Base-by-base conservation (phyloP, 2,329 filamentous ascomycete genomes). In the Calonectria ilicicola region DNA sequence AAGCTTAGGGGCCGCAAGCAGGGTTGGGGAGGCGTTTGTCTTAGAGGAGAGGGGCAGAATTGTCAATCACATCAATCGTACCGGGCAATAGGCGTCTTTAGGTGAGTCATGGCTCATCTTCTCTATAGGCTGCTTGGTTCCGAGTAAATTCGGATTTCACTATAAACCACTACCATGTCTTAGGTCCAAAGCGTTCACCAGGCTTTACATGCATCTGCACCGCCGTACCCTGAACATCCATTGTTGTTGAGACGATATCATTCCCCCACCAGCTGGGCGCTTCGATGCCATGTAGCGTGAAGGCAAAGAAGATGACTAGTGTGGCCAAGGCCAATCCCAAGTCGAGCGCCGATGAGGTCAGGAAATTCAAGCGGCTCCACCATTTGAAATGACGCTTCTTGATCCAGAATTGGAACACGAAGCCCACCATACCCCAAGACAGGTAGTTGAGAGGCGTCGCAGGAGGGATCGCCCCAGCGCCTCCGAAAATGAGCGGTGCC, bases 381-480 rank as follows among this genome's bases (percentile, higher is more conserved):
- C 93, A 95, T 32, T 85, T 88, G 74, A 91, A 91, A 81, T 90
- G 88, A 17, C 88, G 87, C 78, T 89, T 89, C 82, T 91, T 91
- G 80, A 95, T 89, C 79, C 86, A 88, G 81, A 90, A 91, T 81
- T 95, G 93, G 86, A 95, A 95, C 38, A 93, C 74, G 76, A 90
- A 91, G 35, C 93, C 93, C 3, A 95, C 91, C 69, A 93, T 84
- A 21, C 91, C 92, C 93, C 93, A 95, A n/a, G 89, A 88, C 40
- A 93, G 89, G 80, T 94, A 95, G 83, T 93, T 94, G 71, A 95
- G 88, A 0, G 93, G 93, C 0, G 93, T 93, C 3, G 93, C 93
- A 0, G 91, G 91, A 2, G 91, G 91, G 76, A 93, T 91, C 40
- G 84, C 75, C 1, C 87, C 88, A 8, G 89, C 87, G 26, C 90